A percentile compares a stretch with the other conserved stretches of the same genome.
phyloP scores from a whole-genome alignment of 1,284 basidiomycete species.

The Singerocomus inundabilis region DNA sequence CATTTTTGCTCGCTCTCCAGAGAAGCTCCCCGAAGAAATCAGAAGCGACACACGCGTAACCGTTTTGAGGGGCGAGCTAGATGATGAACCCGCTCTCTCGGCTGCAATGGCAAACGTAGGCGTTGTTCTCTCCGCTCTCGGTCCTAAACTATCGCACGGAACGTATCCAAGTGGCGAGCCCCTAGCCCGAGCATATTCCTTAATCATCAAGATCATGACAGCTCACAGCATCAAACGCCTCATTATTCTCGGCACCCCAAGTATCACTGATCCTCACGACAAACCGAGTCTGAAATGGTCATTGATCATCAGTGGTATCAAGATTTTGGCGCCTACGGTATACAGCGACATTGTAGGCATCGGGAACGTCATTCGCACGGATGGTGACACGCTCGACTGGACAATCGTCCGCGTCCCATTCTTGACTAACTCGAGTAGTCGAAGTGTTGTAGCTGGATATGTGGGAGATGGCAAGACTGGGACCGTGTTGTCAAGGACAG shows the following conservation, averaged over 20 bases:
- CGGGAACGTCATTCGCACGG: conserved; percentile 50
- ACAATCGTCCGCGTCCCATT: conserved; percentile 65
- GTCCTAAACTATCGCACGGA: conserved; percentile 42
- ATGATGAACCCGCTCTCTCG: conserved; percentile 46
- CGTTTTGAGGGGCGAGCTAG: conserved; percentile 54
- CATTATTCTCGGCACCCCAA: conserved; percentile 62
- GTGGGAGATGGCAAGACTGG: conserved; percentile 59
- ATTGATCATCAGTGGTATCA: conserved; percentile 41
- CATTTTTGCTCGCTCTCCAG: conserved; percentile 58
- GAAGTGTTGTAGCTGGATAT: conserved; percentile 55
- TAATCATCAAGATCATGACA: conserved; percentile 55
- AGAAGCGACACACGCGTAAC: conserved; percentile 43
- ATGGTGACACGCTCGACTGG: conserved; percentile 55
- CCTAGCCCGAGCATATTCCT: conserved; percentile 55
- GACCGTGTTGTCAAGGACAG: conserved; percentile 47
- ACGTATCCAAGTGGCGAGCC: conserved; percentile 50
- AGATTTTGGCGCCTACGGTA: conserved; percentile 37
- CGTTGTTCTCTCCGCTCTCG: conserved; percentile 63
- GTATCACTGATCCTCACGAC: conserved; percentile 60
- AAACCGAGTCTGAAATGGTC: conserved; percentile 49
- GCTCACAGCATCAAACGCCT: conserved; percentile 51
- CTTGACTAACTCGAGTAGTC: conserved; percentile 47
- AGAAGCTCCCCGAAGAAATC: conserved; percentile 57
- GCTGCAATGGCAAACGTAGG: conserved; percentile 56
- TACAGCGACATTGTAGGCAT: conserved; percentile 52